phyloP scores from a whole-genome alignment of 179 eudicot species.

The Beta macrorhiza region DNA sequence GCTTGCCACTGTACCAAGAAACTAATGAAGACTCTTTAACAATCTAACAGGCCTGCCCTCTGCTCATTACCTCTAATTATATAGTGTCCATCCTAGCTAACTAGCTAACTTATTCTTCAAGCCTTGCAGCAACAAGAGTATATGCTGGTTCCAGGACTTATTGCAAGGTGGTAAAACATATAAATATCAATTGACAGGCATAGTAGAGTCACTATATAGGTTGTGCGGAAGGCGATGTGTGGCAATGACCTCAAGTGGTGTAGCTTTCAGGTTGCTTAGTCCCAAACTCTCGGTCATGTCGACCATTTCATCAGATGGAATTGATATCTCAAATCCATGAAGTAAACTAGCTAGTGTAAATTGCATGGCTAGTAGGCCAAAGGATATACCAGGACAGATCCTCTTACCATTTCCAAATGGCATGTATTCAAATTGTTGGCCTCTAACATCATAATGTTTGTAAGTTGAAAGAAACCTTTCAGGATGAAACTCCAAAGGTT shows the following conservation, averaged over 20 bases:
- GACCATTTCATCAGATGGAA: conserved; percentile 8
- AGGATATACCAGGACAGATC: conserved; percentile 14
- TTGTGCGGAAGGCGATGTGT: conserved; percentile 20
- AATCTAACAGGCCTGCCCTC: too few relatives aligned
- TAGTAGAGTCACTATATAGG: neutral
- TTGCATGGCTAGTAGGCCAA: neutral
- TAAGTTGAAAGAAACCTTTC: neutral
- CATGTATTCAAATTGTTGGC: too few relatives aligned
- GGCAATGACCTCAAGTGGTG: conserved; percentile 15
- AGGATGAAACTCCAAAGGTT: conserved; percentile 1
- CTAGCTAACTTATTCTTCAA: too few relatives aligned
- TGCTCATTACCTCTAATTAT: too few relatives aligned
- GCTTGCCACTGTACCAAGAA: too few relatives aligned
- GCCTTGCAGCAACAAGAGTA: too few relatives aligned
- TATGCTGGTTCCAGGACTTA: neutral
- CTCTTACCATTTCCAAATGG: conserved; percentile 1
- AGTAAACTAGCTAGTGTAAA: conserved; percentile 14
- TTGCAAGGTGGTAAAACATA: neutral
- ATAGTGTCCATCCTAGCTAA: too few relatives aligned
- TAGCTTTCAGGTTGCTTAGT: neutral
- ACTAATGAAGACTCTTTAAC: too few relatives aligned
- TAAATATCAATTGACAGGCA: neutral
- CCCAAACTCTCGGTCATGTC: conserved; percentile 19
- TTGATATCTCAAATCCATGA: conserved; percentile 5
- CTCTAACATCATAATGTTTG: conserved; percentile 4